Evolutionary conservation across 805 yeast genomes (phyloP).

Genomic region (Candida vartiovaarae): DNA sequence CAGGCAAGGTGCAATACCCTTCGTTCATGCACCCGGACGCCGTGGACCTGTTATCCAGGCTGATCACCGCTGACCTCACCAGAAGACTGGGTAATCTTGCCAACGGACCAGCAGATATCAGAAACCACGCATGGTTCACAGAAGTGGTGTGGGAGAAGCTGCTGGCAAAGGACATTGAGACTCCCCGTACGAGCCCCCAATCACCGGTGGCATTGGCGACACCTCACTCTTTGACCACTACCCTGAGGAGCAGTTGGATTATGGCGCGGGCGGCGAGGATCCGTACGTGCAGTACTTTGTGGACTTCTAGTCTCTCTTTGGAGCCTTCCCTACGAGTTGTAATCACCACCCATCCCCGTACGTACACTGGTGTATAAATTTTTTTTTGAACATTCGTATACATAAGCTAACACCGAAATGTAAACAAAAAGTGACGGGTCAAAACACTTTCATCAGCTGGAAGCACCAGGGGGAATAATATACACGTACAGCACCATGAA

Average conservation of each 20-base stretch:
- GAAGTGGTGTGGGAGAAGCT: constrained; percentile 93
- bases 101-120: constrained; percentile 79
- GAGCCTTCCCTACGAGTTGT: too few species aligned
- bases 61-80: constrained; percentile 80
- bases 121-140: constrained; percentile 83
- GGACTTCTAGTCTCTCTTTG: constrained; percentile 36
- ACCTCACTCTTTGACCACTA: constrained; percentile 76
- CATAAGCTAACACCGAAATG: too few species aligned
- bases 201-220: constrained; percentile 90
- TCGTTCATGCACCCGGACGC: constrained; percentile 71
- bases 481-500: too few species aligned
- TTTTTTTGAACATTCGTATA: too few species aligned
- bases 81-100: constrained; percentile 80
- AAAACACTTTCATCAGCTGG: too few species aligned
- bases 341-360: too few species aligned
- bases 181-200: constrained; percentile 96
- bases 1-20: constrained; percentile 75
- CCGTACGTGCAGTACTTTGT: constrained; percentile 58
- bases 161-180: constrained; percentile 78
- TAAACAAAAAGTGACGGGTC: too few species aligned
- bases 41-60: constrained; percentile 59
- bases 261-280: constrained; percentile 71
- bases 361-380: too few species aligned
- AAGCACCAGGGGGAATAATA: too few species aligned
- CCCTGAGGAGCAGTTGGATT: constrained; percentile 81